Evolutionary conservation across 768 basidiomycete genomes (phyloP), one percentile per base, ranked within the genome.

Genomic region (Cubamyces sp.): DNA sequence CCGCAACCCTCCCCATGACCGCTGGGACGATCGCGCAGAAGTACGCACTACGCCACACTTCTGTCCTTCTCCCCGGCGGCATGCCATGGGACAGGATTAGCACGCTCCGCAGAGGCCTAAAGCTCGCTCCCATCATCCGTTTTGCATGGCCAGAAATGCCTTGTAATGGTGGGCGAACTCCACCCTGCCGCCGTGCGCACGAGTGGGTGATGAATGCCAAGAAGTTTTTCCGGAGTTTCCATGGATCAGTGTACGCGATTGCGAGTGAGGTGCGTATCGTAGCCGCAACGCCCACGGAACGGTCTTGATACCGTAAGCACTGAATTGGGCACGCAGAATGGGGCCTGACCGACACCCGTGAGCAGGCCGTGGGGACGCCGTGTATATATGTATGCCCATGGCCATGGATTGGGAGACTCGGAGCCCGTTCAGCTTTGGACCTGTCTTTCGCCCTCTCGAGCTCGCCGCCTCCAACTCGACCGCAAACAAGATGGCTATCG

Each of bases 181-280:
- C 47, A 21, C 39, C n/a, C 40, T 49, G 37, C 46, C 21, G 37
- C 60, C 47, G 50, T 42, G 11, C 28, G 18, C 28, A 39, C 47
- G 43, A 18, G 15, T 1, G 16, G n/a, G 34, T 9, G 8, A 19
- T 46, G 28, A 51, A 45, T 26, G 64, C 59, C 64, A 45, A 57
- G 64, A 45, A 34, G 54, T 54, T 37, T 57, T 43, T 41, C 55
- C 64, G 64, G 64, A 65, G 64, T 57, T 65, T 65, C 55, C 58
- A 51, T 65, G 64, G 59, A 65, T 56, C 59, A 65, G 57, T 26
- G 53, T 62, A 62, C 26, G 54, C 7, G 53, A 55, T 37, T 11
- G 41, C 57, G 25, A 49, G 12, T 21, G 34, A 16, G 41, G 57
- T 43, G 52, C 19, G 45, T 43, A 45, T 42, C 26, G 46, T 45